Percentiles rank a stretch among this genome's conserved stretches.
Evolutionary conservation across 176 grass and related monocot species (phyloP).

Genomic region (Raddia guianensis): DNA sequence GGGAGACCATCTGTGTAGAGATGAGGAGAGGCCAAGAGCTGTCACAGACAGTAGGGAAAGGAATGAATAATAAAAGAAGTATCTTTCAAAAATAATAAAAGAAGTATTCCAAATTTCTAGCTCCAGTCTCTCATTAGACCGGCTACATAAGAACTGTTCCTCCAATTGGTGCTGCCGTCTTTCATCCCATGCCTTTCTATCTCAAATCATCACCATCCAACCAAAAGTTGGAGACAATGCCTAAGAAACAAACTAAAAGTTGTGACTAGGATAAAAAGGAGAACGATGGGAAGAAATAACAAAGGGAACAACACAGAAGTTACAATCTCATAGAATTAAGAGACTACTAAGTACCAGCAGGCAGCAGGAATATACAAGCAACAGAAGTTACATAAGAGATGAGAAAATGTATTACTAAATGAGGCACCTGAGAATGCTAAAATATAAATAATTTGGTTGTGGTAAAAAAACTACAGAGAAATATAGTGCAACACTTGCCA

Average conservation of each 20-base stretch:
- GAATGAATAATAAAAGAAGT: no score
- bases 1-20: no score
- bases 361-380: conserved; percentile 3
- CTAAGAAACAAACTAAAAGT: conserved; percentile 22
- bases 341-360: not conserved
- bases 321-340: conserved; percentile 9
- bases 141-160: no score
- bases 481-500: not conserved
- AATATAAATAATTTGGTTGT: not conserved
- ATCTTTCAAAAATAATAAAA: no score
- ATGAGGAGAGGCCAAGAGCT: no score
- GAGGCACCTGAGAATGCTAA: not conserved
- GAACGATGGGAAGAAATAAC: conserved; percentile 6
- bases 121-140: no score
- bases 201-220: no score
- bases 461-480: not conserved
- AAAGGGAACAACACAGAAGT: not conserved
- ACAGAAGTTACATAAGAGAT: conserved; percentile 7
- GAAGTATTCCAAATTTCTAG: no score
- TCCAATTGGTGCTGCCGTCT: no score
- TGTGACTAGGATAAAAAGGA: conserved; percentile 4
- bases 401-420: conserved; percentile 9
- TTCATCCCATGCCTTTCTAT: no score
- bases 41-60: no score
- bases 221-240: not conserved